Evolutionary conservation across 805 yeast species (phyloP).

Genomic region (Candida pseudoglaebosa): DNA sequence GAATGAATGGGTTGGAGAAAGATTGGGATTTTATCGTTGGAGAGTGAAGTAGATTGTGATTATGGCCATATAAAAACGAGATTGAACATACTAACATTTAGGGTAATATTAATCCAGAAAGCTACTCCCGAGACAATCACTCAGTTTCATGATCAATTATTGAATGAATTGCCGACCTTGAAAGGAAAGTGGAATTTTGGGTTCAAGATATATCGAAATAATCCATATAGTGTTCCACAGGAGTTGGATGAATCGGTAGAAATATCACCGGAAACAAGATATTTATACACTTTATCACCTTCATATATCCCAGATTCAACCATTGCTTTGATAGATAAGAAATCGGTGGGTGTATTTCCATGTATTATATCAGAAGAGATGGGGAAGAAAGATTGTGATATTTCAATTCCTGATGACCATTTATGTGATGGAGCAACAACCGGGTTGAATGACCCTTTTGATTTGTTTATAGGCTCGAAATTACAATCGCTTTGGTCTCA

Average conservation of each 20-base stretch:
- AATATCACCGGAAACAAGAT: slow-evolving; percentile 37
- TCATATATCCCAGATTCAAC: slow-evolving; percentile 47
- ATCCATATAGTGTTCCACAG: slow-evolving; percentile 48
- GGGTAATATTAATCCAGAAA: slow-evolving; percentile 34
- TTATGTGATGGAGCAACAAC: slow-evolving; percentile 51
- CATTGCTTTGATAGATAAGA: slow-evolving; percentile 46
- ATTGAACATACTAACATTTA: slow-evolving; percentile 9
- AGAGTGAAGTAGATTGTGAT: not conserved
- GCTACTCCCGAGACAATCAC: slow-evolving; percentile 60
- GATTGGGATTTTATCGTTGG: not conserved
- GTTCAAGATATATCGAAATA: slow-evolving; percentile 63
- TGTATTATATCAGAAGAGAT: slow-evolving; percentile 31
- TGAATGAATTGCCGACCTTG: slow-evolving; percentile 60
- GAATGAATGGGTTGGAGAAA: not conserved
- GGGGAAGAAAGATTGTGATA: slow-evolving; percentile 12
- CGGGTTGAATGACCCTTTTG: slow-evolving; percentile 56
- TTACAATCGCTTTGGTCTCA: slow-evolving; percentile 67
- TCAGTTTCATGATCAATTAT: slow-evolving; percentile 64
- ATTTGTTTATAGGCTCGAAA: slow-evolving; percentile 50
- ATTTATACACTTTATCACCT: slow-evolving; percentile 47
- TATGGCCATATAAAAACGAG: too few relatives aligned
- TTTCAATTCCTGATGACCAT: slow-evolving; percentile 33
- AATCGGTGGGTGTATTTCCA: slow-evolving; percentile 32
- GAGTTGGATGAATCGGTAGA: slow-evolving; percentile 22
- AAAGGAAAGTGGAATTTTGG: slow-evolving; percentile 68